Evolutionary conservation across 768 basidiomycete genomes (phyloP).

Genomic region (Leccinellum rugosiceps): DNA sequence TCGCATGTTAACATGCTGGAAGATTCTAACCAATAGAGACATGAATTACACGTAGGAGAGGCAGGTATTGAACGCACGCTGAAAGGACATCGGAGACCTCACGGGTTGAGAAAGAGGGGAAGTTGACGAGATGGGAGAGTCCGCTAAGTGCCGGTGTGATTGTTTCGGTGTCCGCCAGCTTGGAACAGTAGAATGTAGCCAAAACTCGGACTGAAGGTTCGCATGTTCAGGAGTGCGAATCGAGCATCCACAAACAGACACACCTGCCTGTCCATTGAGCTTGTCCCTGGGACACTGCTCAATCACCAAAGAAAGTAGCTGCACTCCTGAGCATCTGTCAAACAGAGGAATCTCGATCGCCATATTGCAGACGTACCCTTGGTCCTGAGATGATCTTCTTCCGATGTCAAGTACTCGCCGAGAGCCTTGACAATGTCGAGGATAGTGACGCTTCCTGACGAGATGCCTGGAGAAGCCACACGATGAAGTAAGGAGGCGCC

Average conservation of each 20-base stretch:
- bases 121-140: constrained; percentile 58
- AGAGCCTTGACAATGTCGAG: constrained; percentile 82
- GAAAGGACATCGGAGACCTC: constrained; percentile 60
- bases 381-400: constrained; percentile 71
- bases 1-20: constrained; percentile 77
- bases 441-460: constrained; percentile 51
- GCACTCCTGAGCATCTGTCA: constrained; percentile 58
- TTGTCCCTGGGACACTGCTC: constrained; percentile 53
- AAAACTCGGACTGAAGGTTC: constrained; percentile 70
- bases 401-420: constrained; percentile 84
- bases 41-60: background rate
- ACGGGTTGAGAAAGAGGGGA: constrained; percentile 58
- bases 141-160: constrained; percentile 81
- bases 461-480: background rate
- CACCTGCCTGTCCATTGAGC: constrained; percentile 82
- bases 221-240: background rate
- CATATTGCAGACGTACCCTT: constrained; percentile 55
- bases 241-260: constrained; percentile 16
- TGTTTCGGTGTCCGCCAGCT: constrained; percentile 82
- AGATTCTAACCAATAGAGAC: constrained; percentile 47
- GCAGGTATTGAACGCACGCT: constrained; percentile 44
- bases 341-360: background rate
- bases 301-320: constrained; percentile 74
- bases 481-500: background rate
- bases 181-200: constrained; percentile 77